Conservation (phyloP, 306 rosid genomes). For the Parietaria judaica region DNA sequence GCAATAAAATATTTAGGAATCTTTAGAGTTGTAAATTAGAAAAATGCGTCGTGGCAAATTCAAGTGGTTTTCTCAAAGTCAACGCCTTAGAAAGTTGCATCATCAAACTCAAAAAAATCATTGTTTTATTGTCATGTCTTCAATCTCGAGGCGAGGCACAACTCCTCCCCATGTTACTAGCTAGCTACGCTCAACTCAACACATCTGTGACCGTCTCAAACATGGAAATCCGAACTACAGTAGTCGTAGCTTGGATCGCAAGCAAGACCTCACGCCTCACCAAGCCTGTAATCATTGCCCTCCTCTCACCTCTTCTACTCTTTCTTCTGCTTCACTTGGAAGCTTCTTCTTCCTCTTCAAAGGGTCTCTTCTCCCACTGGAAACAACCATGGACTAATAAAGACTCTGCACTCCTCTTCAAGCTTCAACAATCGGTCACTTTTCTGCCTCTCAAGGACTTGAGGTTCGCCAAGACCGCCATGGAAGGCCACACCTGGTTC, state of each 20-base stretch:
- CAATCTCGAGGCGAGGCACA: no score
- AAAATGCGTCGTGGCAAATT: no score
- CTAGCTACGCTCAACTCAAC: no score
- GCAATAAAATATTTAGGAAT: no score
- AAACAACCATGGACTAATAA: background rate
- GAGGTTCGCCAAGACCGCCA: conserved; percentile 16
- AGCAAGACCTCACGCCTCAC: background rate
- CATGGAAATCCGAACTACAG: conserved; percentile 2
- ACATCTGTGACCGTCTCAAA: background rate
- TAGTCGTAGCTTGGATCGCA: background rate
- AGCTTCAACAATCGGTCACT: conserved; percentile 20
- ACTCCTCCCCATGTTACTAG: no score
- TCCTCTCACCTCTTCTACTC: background rate
- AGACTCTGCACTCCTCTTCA: background rate
- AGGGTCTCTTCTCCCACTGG: conserved; percentile 7
- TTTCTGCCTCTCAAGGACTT: conserved; percentile 28
- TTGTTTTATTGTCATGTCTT: no score
- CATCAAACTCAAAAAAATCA: no score
- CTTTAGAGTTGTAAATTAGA: no score
- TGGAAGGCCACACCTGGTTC: conserved; percentile 27
- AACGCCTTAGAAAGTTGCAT: no score
- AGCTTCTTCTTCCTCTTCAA: conserved; percentile 7
- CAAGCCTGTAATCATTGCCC: conserved; percentile 2
- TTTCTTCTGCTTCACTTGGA: conserved; percentile 9
- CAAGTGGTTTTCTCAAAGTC: no score